These are phyloP conservation scores for Gnaphalium uliginosum DNA, from an alignment of 129 eudicot species.

Conservation along the genomic window DNA sequence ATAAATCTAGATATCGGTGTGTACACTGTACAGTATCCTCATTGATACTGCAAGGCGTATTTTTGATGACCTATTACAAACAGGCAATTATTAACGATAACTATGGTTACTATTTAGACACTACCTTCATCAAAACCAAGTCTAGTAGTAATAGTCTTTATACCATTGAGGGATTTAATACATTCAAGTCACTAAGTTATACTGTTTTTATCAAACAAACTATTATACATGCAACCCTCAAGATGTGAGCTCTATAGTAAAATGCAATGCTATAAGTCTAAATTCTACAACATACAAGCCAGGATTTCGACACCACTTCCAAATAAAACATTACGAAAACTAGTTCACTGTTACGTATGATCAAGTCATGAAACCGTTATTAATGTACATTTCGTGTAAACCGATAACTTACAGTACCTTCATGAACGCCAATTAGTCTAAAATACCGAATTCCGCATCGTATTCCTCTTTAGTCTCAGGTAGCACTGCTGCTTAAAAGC, in stretches of 20 bases:
- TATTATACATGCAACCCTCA: neutral
- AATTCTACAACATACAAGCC: neutral
- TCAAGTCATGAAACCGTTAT: constrained; percentile 17
- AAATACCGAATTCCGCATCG: constrained; percentile 14
- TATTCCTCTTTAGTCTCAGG: neutral
- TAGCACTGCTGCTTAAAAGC: neutral
- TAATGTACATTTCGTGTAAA: constrained; percentile 33
- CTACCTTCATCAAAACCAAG: too few species aligned
- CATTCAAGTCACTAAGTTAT: too few species aligned
- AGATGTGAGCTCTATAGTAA: constrained; percentile 1
- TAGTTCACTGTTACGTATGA: constrained; percentile 8
- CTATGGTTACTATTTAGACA: too few species aligned
- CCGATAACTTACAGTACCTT: constrained; percentile 29
- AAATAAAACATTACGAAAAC: constrained; percentile 19
- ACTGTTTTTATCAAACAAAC: neutral
- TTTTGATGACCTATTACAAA: too few species aligned
- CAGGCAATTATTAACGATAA: too few species aligned
- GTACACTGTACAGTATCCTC: too few species aligned
- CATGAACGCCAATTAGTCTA: constrained; percentile 23
- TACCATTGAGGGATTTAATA: too few species aligned
- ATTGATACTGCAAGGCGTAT: too few species aligned
- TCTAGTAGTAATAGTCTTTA: too few species aligned
- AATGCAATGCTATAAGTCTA: neutral
- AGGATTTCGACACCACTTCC: neutral
- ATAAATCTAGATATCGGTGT: too few species aligned